Evolutionary conservation across 345 rosid species (phyloP).

Genomic region (Viola odorata): DNA sequence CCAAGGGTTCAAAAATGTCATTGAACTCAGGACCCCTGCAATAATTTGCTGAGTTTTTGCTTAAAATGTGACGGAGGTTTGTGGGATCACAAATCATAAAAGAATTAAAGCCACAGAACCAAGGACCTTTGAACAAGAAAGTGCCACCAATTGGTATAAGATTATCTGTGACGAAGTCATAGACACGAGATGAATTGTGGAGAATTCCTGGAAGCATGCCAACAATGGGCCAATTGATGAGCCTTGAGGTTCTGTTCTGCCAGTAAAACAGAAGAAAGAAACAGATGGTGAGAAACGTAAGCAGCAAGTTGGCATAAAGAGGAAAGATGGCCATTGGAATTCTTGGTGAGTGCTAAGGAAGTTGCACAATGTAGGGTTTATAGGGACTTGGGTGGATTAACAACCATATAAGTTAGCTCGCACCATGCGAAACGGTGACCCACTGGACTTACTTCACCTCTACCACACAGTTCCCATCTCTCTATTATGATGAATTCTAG

Average conservation of each 20-base stretch:
- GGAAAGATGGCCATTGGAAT: no score
- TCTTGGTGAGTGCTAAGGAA: no score
- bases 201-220: constrained; percentile 1
- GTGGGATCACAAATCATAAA: constrained; percentile 13
- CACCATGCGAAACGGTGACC: no score
- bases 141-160: constrained; percentile 2
- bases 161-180: neutral
- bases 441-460: no score
- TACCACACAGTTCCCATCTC: no score
- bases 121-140: constrained; percentile 7
- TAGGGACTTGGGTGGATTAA: no score
- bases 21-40: constrained; percentile 8
- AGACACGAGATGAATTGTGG: neutral
- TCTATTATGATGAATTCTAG: no score
- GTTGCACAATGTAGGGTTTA: no score
- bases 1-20: constrained; percentile 13
- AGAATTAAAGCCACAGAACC: constrained; percentile 5
- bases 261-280: neutral
- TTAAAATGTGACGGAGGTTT: constrained; percentile 14
- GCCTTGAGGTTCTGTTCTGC: neutral
- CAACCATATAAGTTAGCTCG: no score
- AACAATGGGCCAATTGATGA: constrained; percentile 3
- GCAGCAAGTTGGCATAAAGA: neutral
- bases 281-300: neutral
- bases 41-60: constrained; percentile 2